Evolutionary conservation across 225 moss, liverwort and hornwort genomes (phyloP), one percentile per base, ranked within the genome.

Genomic region (Rhytidiadelphus loreus): DNA sequence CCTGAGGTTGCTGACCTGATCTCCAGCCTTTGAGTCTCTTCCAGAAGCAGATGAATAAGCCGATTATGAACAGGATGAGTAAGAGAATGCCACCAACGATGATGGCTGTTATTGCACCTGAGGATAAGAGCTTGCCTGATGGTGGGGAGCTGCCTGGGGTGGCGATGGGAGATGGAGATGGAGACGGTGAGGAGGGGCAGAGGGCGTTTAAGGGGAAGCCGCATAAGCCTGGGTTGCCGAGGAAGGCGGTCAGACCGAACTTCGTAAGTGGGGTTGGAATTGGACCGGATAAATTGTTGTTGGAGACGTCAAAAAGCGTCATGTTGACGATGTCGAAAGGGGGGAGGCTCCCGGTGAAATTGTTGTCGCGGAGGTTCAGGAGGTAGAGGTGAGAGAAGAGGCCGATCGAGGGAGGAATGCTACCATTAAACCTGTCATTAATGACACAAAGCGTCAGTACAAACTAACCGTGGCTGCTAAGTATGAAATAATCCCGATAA

Each of bases 51-150:
- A 92, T 70, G 25, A 92, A 59, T 28, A 94, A 82, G 13, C 88
- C 91, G 24, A 90, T 85, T 1, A 79, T 9, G 59, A 96, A 21
- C 9, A 97, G 82, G 11, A 95, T 24, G 56, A 97, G 83, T 70
- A 95, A 85, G 11, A 87, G 84, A 39, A 89, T 88, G 30, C 89
- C 95, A 39, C 98, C 97, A 0, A 93, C 93, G 3, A 91, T 93
- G 56, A 98, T 98, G 80, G 93, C 98, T 48, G 92, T 91, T 35
- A 98, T 95, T 28, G 88, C 94, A 55, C 93, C 96, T 2, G 90
- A 87, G 11, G 93, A 87, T 9, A 97, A 86, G 87, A 83, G 73
- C 80, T 86, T 93, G 18, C 85, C 88, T 5, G n/a, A 50, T 7
- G n/a, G 44, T 23, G 88, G 55, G 12, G 73, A 53, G 22, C n/a